A percentile compares a stretch with the other conserved stretches of the same genome.
Conservation (phyloP, 805 yeast genomes). For the Barnettozyma salicaria region DNA sequence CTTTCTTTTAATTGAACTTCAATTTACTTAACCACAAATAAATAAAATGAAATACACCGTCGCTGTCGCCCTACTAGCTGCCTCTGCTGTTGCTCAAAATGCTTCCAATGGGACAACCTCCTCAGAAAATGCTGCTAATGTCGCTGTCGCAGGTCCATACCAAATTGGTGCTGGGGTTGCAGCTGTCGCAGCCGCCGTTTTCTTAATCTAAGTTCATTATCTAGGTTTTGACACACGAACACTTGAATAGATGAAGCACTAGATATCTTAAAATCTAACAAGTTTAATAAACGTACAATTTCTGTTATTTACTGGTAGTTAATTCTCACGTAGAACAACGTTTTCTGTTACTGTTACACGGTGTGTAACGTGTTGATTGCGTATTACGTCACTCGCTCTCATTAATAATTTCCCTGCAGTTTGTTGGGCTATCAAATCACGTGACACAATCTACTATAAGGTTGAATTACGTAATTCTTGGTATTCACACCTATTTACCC, state of each 20-base stretch:
- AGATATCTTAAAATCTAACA: no score
- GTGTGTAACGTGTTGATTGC: no score
- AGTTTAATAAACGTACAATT: no score
- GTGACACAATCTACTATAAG: no score
- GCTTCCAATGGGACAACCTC: neutral
- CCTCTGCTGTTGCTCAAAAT: neutral
- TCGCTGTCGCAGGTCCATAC: neutral
- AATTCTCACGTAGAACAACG: no score
- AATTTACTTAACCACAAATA: neutral
- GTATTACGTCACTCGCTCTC: no score
- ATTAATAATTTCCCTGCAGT: no score
- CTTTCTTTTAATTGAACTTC: neutral
- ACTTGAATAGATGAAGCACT: neutral
- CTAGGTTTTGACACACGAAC: neutral
- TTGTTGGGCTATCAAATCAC: no score
- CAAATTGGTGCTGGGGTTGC: conserved; percentile 10
- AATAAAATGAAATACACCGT: conserved; percentile 2
- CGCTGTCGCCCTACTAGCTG: conserved; percentile 1
- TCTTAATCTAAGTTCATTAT: conserved; percentile 6
- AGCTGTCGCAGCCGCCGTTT: conserved; percentile 14
- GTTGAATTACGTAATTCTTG: no score
- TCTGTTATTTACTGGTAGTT: no score
- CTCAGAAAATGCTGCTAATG: conserved; percentile 9
- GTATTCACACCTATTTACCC: no score
- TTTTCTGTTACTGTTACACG: no score